phyloP scores from a whole-genome alignment of 108 stramenopile species.

The Nitzschia palea region DNA sequence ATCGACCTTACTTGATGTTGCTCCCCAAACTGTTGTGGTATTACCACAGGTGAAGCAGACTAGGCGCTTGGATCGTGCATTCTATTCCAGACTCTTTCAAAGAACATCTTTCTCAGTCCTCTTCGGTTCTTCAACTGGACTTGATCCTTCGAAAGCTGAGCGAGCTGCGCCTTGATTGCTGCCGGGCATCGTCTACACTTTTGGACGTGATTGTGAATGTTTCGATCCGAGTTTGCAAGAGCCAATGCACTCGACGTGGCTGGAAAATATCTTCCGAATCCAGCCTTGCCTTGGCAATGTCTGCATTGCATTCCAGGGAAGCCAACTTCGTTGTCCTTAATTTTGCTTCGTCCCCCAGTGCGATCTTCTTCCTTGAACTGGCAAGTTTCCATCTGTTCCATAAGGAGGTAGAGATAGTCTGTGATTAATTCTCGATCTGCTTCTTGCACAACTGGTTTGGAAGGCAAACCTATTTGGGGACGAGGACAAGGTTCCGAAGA shows the following conservation, averaged over 20 bases:
- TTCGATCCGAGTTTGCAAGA: constrained; percentile 76
- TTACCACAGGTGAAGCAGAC: background rate
- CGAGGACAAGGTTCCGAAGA: background rate
- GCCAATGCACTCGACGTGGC: constrained; percentile 59
- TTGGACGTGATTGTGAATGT: constrained; percentile 68
- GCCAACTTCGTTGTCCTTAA: constrained; percentile 56
- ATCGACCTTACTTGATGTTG: too few relatives aligned
- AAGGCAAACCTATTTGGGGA: background rate
- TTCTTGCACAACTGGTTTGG: constrained; percentile 20
- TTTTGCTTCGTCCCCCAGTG: constrained; percentile 63
- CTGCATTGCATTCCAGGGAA: constrained; percentile 79
- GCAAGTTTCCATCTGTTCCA: constrained; percentile 81
- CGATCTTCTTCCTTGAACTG: constrained; percentile 80
- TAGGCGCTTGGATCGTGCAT: constrained; percentile 10
- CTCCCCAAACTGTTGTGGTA: too few relatives aligned
- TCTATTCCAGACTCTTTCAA: constrained; percentile 39
- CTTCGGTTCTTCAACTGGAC: constrained; percentile 45
- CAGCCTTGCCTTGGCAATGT: constrained; percentile 72
- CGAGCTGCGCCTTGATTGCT: constrained; percentile 45
- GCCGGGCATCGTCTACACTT: constrained; percentile 69
- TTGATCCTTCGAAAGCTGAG: constrained; percentile 42
- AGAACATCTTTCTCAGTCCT: constrained; percentile 63
- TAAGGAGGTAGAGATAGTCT: constrained; percentile 57
- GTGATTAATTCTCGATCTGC: constrained; percentile 40
- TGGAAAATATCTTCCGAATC: constrained; percentile 81